These are phyloP conservation scores for Talaromyces trachyspermus DNA, from an alignment of 495 filamentous ascomycete species.

Conservation along the genomic window DNA sequence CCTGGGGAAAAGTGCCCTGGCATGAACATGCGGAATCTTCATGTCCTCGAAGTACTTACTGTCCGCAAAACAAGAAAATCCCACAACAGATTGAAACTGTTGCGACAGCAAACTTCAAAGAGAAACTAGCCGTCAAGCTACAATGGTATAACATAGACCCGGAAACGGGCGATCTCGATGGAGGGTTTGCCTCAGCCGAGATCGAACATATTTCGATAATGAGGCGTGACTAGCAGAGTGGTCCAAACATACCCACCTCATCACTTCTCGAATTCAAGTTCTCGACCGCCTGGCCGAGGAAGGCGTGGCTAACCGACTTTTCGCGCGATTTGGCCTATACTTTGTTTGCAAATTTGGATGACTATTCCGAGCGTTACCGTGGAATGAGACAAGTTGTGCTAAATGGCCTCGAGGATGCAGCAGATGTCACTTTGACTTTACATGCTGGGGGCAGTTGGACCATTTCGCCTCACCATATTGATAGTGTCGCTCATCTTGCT, in stretches of 20 bases:
- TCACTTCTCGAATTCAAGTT: constrained; percentile 28
- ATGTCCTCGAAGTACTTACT: constrained; percentile 15
- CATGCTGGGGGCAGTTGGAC: constrained; percentile 22
- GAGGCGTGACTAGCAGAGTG: constrained; percentile 19
- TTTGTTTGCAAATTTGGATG: constrained; percentile 33
- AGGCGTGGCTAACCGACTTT: constrained; percentile 20
- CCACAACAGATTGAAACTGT: constrained; percentile 23
- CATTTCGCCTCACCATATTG: constrained; percentile 34
- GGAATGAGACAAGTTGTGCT: constrained; percentile 32
- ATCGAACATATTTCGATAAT: constrained; percentile 13
- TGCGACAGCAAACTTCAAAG: constrained; percentile 13
- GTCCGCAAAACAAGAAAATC: constrained; percentile 9
- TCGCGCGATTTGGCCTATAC: constrained; percentile 21
- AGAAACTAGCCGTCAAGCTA: constrained; percentile 9
- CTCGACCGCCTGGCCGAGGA: constrained; percentile 15
- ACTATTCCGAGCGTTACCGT: constrained; percentile 31
- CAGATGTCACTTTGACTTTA: constrained; percentile 26
- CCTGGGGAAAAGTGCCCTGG: constrained; percentile 10
- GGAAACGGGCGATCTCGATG: constrained; percentile 2
- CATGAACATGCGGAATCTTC: constrained; percentile 23
- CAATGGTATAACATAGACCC: constrained; percentile 17
- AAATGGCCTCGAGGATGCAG: constrained; percentile 31
- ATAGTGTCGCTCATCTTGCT: constrained; percentile 33
- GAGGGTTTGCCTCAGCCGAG: constrained; percentile 7
- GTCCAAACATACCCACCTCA: constrained; percentile 13